These are phyloP conservation scores for Geum urbanum DNA, from an alignment of 306 rosid genomes.

Conservation along the genomic window DNA sequence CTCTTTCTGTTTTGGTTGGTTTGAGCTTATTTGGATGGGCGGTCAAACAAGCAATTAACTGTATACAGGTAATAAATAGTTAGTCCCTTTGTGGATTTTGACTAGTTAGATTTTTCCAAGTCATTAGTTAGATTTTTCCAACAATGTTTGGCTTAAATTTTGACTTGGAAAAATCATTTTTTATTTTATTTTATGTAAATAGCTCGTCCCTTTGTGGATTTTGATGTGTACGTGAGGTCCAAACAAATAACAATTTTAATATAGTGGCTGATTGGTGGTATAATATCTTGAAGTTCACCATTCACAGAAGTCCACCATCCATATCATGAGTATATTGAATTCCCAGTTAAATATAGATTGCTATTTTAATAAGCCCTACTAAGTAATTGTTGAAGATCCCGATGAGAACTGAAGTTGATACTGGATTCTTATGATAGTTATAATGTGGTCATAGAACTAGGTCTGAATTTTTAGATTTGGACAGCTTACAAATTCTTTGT, in stretches of 20 bases:
- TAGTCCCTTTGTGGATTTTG: not conserved
- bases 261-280: not conserved
- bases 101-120: too few relatives aligned
- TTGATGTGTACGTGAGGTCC: not conserved
- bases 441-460: not conserved
- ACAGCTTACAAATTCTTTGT: not conserved
- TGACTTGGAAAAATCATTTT: not conserved
- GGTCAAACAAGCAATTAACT: slow-evolving; percentile 75
- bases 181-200: not conserved
- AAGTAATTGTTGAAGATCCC: not conserved
- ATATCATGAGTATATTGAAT: not conserved
- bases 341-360: not conserved
- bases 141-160: too few relatives aligned
- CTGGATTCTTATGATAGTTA: not conserved
- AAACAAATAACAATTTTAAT: not conserved
- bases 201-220: not conserved
- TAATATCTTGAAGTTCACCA: not conserved
- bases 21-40: slow-evolving; percentile 84
- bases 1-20: slow-evolving; percentile 49
- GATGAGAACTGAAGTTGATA: not conserved
- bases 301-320: not conserved
- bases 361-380: not conserved
- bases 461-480: too few relatives aligned
- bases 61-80: slow-evolving; percentile 67
- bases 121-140: too few relatives aligned